Conservation (phyloP, 345 rosid species). For the Citrus glauca region DNA sequence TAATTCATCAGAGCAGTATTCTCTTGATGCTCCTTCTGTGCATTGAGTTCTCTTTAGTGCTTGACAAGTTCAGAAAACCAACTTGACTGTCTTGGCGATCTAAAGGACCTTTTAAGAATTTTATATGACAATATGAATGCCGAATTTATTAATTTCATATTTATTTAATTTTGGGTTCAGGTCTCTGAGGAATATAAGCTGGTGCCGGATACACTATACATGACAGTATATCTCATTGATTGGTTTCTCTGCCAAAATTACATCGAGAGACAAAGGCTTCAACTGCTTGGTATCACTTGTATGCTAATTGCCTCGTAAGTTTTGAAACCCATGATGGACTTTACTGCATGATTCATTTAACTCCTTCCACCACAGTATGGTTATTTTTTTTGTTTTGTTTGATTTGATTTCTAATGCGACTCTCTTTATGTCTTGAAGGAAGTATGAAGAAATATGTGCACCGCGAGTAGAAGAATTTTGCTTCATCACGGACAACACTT, state of each 20-base stretch:
- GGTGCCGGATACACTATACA: slow-evolving; percentile 84
- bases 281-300: slow-evolving; percentile 94
- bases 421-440: slow-evolving; percentile 37
- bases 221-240: slow-evolving; percentile 79
- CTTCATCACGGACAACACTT: slow-evolving; percentile 88
- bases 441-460: slow-evolving; percentile 85
- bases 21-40: too few relatives aligned
- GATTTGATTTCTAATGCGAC: slow-evolving; percentile 9
- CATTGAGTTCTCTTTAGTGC: too few relatives aligned
- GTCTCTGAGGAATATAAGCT: slow-evolving; percentile 90
- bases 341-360: slow-evolving; percentile 11
- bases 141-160: not conserved
- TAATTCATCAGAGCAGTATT: not conserved
- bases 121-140: not conserved
- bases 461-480: slow-evolving; percentile 89
- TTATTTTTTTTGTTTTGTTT: slow-evolving; percentile 7
- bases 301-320: slow-evolving; percentile 95
- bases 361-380: not conserved
- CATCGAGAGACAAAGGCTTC: slow-evolving; percentile 72
- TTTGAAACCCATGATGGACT: slow-evolving; percentile 9
- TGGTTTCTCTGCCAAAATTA: slow-evolving; percentile 66
- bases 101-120: not conserved
- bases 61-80: too few relatives aligned
- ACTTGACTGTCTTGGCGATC: not conserved
- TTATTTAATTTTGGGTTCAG: slow-evolving; percentile 37